Base-by-base conservation (phyloP, 805 yeast genomes). In the Candida vaughaniae region DNA sequence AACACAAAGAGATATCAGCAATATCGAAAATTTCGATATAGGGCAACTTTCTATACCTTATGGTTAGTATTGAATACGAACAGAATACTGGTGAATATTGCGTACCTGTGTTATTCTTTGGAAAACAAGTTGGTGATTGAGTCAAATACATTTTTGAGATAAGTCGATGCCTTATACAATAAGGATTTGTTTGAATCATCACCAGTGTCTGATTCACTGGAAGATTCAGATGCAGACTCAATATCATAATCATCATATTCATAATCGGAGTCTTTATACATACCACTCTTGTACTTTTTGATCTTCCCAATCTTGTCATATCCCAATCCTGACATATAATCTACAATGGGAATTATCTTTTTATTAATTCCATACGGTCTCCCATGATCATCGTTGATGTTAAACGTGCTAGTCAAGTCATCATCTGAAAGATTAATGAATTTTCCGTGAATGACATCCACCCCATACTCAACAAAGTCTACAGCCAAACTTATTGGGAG, bases 391-490 rank as follows among this genome's bases (percentile, higher is more conserved):
- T 66, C 69, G 33, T 53, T 61, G 5, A 82, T 68, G 33, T 65
- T 61, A 46, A 50, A 71, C 5, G 61, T 62, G 1, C 77, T 63
- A 7, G 45, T 43, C 38, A 79, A 48, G 27, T 78, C 80, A 0
- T 58, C 50, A 6, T 63, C 67, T 2, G 60, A 41, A 6, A 83
- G 52, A 3, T 62, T 49, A 6, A 80, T 72, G 50, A 57, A 80
- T 39, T 59, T 58, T 0, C 91, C 91, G 31, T 52, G 58, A 7
- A 56, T 51, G 0, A 62, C 66, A 6, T 62, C 53, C 4, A 75
- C 80, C 1, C 87, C 86, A 7, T 50, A 52, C 19, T 62, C 60
- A 27, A 82, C 69, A 33, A 80, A 52, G 0, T 60, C 62, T 4
- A 58, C 54, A 1, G 75, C 78, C 19, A 63, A 35, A 3, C 62